Conservation (phyloP, 2,329 filamentous ascomycete genomes). For the Aspergillus arachidicola region DNA sequence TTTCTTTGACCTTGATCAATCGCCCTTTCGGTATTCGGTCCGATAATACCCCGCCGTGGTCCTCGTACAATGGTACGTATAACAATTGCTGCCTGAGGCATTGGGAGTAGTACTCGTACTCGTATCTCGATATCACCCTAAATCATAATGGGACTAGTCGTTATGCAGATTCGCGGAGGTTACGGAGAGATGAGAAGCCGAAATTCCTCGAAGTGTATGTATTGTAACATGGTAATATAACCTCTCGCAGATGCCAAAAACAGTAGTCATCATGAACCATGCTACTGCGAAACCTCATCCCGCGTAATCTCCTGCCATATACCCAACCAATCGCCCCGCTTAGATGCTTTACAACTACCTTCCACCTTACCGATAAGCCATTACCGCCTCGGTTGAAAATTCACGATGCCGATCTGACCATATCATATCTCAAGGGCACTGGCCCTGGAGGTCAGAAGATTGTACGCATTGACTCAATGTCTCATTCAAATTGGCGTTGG, state of each 20-base stretch:
- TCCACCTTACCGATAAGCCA: conserved; percentile 51
- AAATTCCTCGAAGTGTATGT: neutral
- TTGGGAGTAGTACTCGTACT: neutral
- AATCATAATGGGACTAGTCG: neutral
- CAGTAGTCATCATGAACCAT: conserved; percentile 12
- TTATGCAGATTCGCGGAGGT: too few species aligned
- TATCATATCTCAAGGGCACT: conserved; percentile 85
- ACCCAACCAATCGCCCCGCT: neutral
- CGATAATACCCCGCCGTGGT: neutral
- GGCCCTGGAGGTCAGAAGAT: conserved; percentile 97
- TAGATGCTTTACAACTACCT: conserved; percentile 27
- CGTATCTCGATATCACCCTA: neutral
- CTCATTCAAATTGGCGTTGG: too few species aligned
- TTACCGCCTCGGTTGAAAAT: conserved; percentile 77
- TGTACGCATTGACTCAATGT: conserved; percentile 47
- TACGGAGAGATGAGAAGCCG: too few species aligned
- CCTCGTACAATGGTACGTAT: neutral
- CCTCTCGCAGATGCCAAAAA: neutral
- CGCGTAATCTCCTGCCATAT: conserved; percentile 1
- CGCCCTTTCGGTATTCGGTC: neutral
- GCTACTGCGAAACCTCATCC: conserved; percentile 6
- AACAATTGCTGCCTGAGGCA: neutral
- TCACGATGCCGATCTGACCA: conserved; percentile 76
- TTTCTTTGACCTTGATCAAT: neutral
- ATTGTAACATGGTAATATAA: neutral